These are phyloP conservation scores for Ichthyophonus hoferi DNA, from an alignment of 208 protist genomes.

Conservation along the genomic window DNA sequence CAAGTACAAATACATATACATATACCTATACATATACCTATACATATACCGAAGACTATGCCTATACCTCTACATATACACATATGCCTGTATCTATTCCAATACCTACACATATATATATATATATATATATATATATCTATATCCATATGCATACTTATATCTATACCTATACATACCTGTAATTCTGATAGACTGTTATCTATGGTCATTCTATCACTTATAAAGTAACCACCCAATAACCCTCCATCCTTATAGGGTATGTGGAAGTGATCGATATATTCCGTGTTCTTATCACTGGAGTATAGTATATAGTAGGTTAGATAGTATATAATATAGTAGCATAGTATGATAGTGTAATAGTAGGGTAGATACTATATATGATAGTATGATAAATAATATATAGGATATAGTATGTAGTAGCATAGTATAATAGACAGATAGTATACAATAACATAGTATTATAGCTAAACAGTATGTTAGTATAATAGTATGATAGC, in stretches of 20 bases:
- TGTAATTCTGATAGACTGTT: constrained; percentile 48
- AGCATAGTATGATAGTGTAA: no score
- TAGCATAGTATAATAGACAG: no score
- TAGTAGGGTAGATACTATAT: no score
- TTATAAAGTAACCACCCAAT: constrained; percentile 65
- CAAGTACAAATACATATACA: not conserved
- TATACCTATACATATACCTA: not conserved
- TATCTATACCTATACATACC: not conserved
- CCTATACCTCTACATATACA: not conserved
- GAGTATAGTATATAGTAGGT: no score
- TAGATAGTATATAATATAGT: no score
- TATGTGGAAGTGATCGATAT: constrained; percentile 62
- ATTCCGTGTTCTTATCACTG: no score
- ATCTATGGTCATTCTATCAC: constrained; percentile 38
- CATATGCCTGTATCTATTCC: not conserved
- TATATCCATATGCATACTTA: not conserved
- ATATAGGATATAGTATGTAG: no score
- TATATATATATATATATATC: not conserved
- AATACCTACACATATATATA: not conserved
- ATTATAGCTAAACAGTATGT: no score
- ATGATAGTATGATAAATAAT: no score
- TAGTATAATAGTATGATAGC: no score
- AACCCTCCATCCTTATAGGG: constrained; percentile 71
- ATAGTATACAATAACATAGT: no score
- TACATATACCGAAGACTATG: not conserved